phyloP scores from a whole-genome alignment of 2,329 filamentous ascomycete species.

The Arachnopeziza araneosa region DNA sequence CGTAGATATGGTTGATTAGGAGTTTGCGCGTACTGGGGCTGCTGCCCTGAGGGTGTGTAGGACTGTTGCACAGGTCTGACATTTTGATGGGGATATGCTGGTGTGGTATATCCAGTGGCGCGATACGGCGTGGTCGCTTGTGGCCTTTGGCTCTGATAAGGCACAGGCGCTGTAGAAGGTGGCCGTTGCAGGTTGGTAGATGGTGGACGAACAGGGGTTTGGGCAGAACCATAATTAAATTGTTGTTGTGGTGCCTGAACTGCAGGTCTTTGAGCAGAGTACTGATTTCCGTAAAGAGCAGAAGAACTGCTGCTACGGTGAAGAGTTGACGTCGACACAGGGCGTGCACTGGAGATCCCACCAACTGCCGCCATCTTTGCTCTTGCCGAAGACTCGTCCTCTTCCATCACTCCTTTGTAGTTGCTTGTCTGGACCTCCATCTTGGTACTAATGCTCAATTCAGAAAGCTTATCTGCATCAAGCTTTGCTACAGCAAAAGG shows the following conservation, averaged over 20 bases:
- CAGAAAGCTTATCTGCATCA: conserved; percentile 48
- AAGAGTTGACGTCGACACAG: conserved; percentile 16
- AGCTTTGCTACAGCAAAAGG: conserved; percentile 53
- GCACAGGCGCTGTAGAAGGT: conserved; percentile 23
- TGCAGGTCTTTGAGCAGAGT: conserved; percentile 21
- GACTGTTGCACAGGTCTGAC: conserved; percentile 25
- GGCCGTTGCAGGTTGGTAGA: conserved; percentile 24
- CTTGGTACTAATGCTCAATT: conserved; percentile 47
- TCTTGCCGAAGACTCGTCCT: conserved; percentile 37
- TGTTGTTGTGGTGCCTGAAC: conserved; percentile 16
- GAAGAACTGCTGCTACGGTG: conserved; percentile 21
- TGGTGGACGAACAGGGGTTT: conserved; percentile 27
- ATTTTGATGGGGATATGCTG: conserved; percentile 27
- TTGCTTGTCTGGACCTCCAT: conserved; percentile 43
- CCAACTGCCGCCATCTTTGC: conserved; percentile 24
- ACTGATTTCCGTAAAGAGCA: conserved; percentile 30
- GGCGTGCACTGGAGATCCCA: conserved; percentile 15
- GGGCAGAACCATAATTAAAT: conserved; percentile 20
- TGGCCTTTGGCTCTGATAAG: conserved; percentile 21
- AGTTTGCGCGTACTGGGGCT: conserved; percentile 22
- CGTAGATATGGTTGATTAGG: conserved; percentile 21
- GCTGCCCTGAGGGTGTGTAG: conserved; percentile 19
- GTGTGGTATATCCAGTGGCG: conserved; percentile 23
- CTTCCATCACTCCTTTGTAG: conserved; percentile 48
- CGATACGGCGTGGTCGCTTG: conserved; percentile 27